Conservation (phyloP, 2,329 filamentous ascomycete genomes). For the Nannizzia gypsea region DNA sequence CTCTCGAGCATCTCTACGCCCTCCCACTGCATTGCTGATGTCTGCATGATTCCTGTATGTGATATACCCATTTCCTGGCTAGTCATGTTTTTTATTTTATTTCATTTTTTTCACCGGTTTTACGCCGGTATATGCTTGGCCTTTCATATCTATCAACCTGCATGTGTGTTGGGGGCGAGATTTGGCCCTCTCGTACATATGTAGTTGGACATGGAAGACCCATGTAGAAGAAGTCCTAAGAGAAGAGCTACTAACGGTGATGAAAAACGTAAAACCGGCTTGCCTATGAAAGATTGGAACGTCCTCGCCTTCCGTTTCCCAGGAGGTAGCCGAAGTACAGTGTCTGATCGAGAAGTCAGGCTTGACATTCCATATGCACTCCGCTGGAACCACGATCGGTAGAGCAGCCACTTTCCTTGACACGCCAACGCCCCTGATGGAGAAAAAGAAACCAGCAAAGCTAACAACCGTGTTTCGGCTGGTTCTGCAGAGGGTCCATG, state of each 20-base stretch:
- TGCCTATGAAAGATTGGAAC: conserved; percentile 57
- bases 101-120: conserved; percentile 3
- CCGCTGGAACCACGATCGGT: conserved; percentile 87
- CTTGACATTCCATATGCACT: conserved; percentile 79
- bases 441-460: background rate
- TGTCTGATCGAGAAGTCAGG: conserved; percentile 69
- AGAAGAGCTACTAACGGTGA: background rate
- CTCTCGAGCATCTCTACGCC: conserved; percentile 45
- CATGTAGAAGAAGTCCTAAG: background rate
- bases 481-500: conserved; percentile 65
- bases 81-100: background rate
- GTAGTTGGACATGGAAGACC: background rate
- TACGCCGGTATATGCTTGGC: background rate
- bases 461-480: background rate
- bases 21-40: conserved; percentile 68
- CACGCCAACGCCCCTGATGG: background rate
- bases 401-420: conserved; percentile 13
- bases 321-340: conserved; percentile 82
- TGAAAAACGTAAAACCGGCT: background rate
- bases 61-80: background rate
- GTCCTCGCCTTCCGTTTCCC: conserved; percentile 59
- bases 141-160: background rate
- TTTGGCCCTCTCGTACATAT: background rate
- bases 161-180: background rate
- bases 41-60: conserved; percentile 73